These are phyloP conservation scores for Exophiala sp. DNA, from an alignment of 2,329 filamentous ascomycete genomes.

Conservation along the genomic window DNA sequence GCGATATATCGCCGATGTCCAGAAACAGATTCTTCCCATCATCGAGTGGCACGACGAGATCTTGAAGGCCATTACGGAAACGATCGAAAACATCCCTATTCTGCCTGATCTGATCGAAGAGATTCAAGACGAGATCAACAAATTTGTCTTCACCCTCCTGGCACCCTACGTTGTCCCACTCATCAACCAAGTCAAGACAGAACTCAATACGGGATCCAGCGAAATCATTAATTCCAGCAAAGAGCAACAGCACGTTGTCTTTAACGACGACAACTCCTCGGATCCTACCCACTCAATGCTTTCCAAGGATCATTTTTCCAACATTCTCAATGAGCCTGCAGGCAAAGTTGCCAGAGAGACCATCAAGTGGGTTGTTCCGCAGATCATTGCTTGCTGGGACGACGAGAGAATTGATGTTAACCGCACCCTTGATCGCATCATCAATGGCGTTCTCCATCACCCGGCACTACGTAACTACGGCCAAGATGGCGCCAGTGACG, in stretches of 20 bases:
- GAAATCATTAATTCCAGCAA: slow-evolving; percentile 82
- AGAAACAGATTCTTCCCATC: slow-evolving; percentile 76
- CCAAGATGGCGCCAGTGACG: slow-evolving; percentile 64
- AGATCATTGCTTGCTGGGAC: slow-evolving; percentile 83
- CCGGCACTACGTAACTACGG: slow-evolving; percentile 69
- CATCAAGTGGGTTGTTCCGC: slow-evolving; percentile 79
- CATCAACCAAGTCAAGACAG: slow-evolving; percentile 77
- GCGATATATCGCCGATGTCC: slow-evolving; percentile 64
- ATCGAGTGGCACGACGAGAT: slow-evolving; percentile 87
- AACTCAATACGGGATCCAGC: slow-evolving; percentile 76
- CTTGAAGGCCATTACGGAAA: slow-evolving; percentile 69
- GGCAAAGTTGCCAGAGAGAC: slow-evolving; percentile 74
- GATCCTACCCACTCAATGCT: slow-evolving; percentile 95
- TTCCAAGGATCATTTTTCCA: slow-evolving; percentile 91
- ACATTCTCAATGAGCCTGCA: slow-evolving; percentile 81
- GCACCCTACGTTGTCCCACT: slow-evolving; percentile 83
- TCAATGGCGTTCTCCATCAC: slow-evolving; percentile 79
- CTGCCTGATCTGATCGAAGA: slow-evolving; percentile 80
- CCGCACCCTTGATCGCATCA: slow-evolving; percentile 66
- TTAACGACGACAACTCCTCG: slow-evolving; percentile 66
- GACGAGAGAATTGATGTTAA: slow-evolving; percentile 65
- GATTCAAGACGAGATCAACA: slow-evolving; percentile 75
- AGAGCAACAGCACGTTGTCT: slow-evolving; percentile 80
- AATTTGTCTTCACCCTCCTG: slow-evolving; percentile 87
- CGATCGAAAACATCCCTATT: slow-evolving; percentile 78